phyloP scores from a whole-genome alignment of 2,329 filamentous ascomycete species.

The Ustulina deusta region DNA sequence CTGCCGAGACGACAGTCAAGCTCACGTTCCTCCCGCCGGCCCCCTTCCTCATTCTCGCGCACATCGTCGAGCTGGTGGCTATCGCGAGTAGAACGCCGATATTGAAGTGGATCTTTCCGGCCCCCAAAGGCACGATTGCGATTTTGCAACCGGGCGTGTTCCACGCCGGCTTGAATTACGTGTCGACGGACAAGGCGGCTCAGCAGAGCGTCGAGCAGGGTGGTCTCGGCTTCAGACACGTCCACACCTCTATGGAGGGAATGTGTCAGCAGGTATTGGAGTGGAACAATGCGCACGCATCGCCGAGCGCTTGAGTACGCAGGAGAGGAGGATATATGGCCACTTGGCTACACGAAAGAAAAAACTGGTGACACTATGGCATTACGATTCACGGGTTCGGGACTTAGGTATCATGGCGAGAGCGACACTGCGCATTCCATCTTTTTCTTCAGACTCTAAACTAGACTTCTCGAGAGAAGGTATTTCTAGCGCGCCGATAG shows the following conservation, averaged over 20 bases:
- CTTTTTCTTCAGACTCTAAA: background rate
- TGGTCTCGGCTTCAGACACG: slow-evolving; percentile 56
- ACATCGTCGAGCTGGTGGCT: slow-evolving; percentile 55
- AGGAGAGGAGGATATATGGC: background rate
- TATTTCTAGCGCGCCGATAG: background rate
- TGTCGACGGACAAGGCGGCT: slow-evolving; percentile 55
- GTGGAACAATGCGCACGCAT: slow-evolving; percentile 54
- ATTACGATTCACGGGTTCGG: background rate
- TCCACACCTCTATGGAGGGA: slow-evolving; percentile 56
- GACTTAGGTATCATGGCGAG: background rate
- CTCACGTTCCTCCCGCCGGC: slow-evolving; percentile 52
- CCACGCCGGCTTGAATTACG: slow-evolving; percentile 52
- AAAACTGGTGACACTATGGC: background rate
- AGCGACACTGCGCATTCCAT: background rate
- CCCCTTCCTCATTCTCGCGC: slow-evolving; percentile 54
- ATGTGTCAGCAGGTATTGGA: slow-evolving; percentile 55
- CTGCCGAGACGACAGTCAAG: slow-evolving; percentile 51
- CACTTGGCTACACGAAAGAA: background rate
- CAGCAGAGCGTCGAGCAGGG: slow-evolving; percentile 54
- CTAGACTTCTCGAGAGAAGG: background rate
- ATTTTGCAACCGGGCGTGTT: slow-evolving; percentile 58
- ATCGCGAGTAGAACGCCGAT: slow-evolving; percentile 47
- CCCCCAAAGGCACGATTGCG: slow-evolving; percentile 52
- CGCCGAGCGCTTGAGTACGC: slow-evolving; percentile 17
- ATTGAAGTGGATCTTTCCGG: slow-evolving; percentile 40